Percentiles rank a stretch among this genome's conserved stretches.
Conservation (phyloP, 768 basidiomycete genomes). For the Boletus vinaceobasis region DNA sequence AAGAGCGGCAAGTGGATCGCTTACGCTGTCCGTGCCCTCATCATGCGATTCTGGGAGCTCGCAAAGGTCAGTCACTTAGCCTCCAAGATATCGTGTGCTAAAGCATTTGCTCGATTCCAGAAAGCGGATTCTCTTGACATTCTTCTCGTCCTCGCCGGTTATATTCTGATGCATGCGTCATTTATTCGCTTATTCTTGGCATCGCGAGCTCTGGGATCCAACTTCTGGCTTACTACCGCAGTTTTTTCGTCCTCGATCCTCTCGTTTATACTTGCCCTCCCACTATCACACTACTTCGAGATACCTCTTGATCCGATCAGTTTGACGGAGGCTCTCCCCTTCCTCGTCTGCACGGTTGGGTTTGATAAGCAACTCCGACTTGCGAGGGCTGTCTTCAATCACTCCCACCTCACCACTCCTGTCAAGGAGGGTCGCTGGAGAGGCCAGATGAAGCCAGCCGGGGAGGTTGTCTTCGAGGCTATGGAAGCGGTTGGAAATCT, state of each 20-base stretch:
- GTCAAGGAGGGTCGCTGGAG: constrained; percentile 37
- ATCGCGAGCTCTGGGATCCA: constrained; percentile 79
- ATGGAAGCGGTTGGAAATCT: constrained; percentile 73
- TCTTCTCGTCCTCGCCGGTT: constrained; percentile 88
- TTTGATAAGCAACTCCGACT: constrained; percentile 97
- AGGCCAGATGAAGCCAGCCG: constrained; percentile 66
- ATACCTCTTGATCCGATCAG: constrained; percentile 92
- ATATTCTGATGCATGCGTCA: constrained; percentile 92
- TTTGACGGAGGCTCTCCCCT: constrained; percentile 92
- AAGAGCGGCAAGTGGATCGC: constrained; percentile 84
- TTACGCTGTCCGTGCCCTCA: constrained; percentile 74
- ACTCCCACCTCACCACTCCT: constrained; percentile 57
- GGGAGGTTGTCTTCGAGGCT: constrained; percentile 81
- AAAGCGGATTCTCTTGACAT: constrained; percentile 97
- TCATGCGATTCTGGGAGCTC: constrained; percentile 81
- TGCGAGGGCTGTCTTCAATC: constrained; percentile 83
- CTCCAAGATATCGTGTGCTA: background rate
- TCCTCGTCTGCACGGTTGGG: constrained; percentile 95
- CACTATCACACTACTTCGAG: constrained; percentile 67
- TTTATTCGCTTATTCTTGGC: constrained; percentile 90
- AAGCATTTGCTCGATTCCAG: constrained; percentile 35
- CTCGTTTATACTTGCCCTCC: constrained; percentile 80
- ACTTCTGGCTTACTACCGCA: constrained; percentile 65
- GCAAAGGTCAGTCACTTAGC: constrained; percentile 55
- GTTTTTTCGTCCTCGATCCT: constrained; percentile 79